Conservation (phyloP, 1,284 basidiomycete species). For the Dichomitus squalens region DNA sequence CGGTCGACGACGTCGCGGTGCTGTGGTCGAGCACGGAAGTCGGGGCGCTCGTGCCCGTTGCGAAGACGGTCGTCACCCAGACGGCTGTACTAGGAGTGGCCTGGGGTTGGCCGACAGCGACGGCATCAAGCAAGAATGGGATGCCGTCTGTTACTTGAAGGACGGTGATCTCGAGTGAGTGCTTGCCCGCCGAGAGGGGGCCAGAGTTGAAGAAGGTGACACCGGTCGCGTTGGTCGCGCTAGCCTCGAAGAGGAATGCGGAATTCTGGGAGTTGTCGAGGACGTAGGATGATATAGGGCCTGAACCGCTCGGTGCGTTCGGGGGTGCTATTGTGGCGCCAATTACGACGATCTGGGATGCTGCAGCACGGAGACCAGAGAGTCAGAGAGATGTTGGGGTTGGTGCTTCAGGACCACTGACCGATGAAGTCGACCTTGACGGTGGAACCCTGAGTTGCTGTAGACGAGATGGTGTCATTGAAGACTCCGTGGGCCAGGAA, state of each 20-base stretch:
- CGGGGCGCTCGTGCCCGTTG: conserved; percentile 14
- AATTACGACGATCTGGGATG: conserved; percentile 23
- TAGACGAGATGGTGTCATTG: conserved; percentile 17
- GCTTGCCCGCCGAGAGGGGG: conserved; percentile 11
- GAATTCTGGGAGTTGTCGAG: conserved; percentile 21
- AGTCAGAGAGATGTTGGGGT: not conserved
- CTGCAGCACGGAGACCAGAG: conserved; percentile 2
- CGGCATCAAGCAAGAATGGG: conserved; percentile 14
- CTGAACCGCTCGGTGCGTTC: not conserved
- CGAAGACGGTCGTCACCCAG: conserved; percentile 23
- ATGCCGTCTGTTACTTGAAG: conserved; percentile 4
- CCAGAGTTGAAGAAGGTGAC: conserved; percentile 23
- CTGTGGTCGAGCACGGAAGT: not conserved
- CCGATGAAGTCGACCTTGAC: conserved; percentile 16
- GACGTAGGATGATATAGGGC: conserved; percentile 20
- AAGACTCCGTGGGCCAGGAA: conserved; percentile 3
- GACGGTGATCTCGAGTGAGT: conserved; percentile 25
- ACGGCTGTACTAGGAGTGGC: conserved; percentile 2
- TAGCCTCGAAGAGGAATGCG: conserved; percentile 20
- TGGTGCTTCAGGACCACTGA: not conserved
- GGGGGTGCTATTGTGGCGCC: conserved; percentile 20
- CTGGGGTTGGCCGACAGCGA: conserved; percentile 7
- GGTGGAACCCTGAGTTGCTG: conserved; percentile 4
- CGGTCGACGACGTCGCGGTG: not conserved
- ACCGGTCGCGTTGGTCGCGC: conserved; percentile 10